Percentiles rank a stretch among this genome's conserved stretches.
Evolutionary conservation across 495 filamentous ascomycete genomes (phyloP).

Genomic region (Aspergillus haitiensis): DNA sequence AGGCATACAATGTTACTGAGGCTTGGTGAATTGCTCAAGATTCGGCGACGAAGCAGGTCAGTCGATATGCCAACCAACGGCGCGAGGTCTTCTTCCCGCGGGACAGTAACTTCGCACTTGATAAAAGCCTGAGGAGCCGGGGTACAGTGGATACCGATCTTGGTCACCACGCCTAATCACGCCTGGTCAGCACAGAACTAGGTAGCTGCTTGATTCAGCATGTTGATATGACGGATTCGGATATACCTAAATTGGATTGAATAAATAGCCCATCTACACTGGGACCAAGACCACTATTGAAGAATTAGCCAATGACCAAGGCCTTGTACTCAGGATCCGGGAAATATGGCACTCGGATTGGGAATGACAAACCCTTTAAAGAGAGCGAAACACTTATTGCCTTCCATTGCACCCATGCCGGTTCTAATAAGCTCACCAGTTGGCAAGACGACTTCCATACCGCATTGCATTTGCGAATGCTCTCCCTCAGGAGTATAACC

Average conservation of each 20-base stretch:
- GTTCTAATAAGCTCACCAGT: conserved; percentile 2
- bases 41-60: conserved; percentile 2
- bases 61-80: background rate
- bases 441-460: conserved; percentile 3
- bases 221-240: background rate
- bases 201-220: too few species aligned
- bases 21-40: conserved; percentile 3
- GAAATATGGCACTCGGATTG: too few species aligned
- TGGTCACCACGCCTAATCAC: background rate
- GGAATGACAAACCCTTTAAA: conserved; percentile 2
- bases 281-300: background rate
- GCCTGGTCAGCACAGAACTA: background rate
- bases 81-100: background rate
- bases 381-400: conserved; percentile 1
- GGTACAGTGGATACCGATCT: conserved; percentile 2
- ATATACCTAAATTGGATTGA: background rate
- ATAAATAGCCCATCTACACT: background rate
- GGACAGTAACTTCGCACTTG: conserved; percentile 2
- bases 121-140: conserved; percentile 1
- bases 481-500: conserved; percentile 31
- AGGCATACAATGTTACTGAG: background rate
- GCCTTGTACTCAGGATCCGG: too few species aligned
- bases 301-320: background rate
- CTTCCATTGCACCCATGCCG: conserved; percentile 9
- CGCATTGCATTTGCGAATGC: conserved; percentile 7